phyloP scores from a whole-genome alignment of 148 eudicot genomes.

The Silene uniflora region DNA sequence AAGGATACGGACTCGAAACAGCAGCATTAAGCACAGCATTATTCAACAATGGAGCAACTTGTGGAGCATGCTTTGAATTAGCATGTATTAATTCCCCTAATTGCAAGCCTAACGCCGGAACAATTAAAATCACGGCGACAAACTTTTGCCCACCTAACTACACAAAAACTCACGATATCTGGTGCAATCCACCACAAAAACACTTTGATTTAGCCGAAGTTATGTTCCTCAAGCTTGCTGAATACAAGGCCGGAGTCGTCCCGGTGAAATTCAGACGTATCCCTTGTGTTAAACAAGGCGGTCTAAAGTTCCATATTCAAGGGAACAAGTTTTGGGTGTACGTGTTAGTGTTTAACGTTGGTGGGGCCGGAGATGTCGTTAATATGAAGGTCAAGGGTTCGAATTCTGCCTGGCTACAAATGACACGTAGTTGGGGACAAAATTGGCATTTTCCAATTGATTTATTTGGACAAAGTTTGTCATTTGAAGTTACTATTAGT shows the following conservation, averaged over 20 bases:
- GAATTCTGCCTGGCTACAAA: background rate
- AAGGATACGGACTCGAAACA: conserved; percentile 38
- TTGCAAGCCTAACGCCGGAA: conserved; percentile 11
- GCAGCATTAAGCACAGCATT: conserved; percentile 38
- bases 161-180: conserved; percentile 21
- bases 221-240: conserved; percentile 24
- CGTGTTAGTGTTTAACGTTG: conserved; percentile 31
- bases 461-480: conserved; percentile 17
- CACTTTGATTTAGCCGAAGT: conserved; percentile 29
- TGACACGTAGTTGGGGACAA: conserved; percentile 21
- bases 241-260: conserved; percentile 19
- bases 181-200: conserved; percentile 38
- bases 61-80: conserved; percentile 35
- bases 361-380: conserved; percentile 43
- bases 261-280: conserved; percentile 16
- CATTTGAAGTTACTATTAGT: conserved; percentile 23
- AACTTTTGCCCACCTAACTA: conserved; percentile 37
- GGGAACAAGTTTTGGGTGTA: conserved; percentile 25
- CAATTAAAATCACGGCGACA: conserved; percentile 29
- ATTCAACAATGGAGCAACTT: conserved; percentile 28
- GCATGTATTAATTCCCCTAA: conserved; percentile 27
- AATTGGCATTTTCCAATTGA: conserved; percentile 17
- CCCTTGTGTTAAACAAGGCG: conserved; percentile 20
- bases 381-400: conserved; percentile 46
- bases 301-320: conserved; percentile 10